Evolutionary conservation across 352 stramenopile species (phyloP).

Genomic region (Pythium sp.): DNA sequence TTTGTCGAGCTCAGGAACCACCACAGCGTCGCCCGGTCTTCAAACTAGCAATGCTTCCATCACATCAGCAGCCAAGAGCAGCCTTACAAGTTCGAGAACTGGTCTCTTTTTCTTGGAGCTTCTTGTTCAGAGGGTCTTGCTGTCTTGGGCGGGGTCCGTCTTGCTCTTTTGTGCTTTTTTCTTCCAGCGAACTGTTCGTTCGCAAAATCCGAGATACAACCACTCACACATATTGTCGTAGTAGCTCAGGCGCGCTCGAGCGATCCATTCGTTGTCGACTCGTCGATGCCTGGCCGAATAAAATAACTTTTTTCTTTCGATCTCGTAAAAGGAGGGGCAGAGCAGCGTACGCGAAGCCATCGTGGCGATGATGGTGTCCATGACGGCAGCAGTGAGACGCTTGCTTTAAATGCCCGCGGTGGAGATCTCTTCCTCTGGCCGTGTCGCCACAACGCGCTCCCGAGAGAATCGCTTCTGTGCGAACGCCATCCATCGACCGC

Average conservation of each 20-base stretch:
- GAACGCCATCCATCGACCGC: slow-evolving; percentile 46
- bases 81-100: background rate
- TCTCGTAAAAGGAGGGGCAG: background rate
- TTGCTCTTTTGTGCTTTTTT: slow-evolving; percentile 8
- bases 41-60: background rate
- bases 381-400: background rate
- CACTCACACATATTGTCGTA: slow-evolving; percentile 7
- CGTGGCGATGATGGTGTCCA: background rate
- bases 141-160: background rate
- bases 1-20: background rate
- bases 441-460: slow-evolving; percentile 40
- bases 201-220: slow-evolving; percentile 6
- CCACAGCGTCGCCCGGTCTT: background rate
- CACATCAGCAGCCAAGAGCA: background rate
- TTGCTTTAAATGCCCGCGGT: slow-evolving; percentile 48
- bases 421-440: slow-evolving; percentile 41
- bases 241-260: slow-evolving; percentile 7
- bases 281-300: slow-evolving; percentile 17
- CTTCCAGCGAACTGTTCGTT: slow-evolving; percentile 5
- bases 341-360: background rate
- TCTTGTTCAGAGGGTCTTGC: background rate
- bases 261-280: slow-evolving; percentile 5
- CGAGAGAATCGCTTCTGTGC: slow-evolving; percentile 25
- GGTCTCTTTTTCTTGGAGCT: background rate
- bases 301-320: slow-evolving; percentile 18